These are phyloP conservation scores for Pichia sp. DNA, from an alignment of 1,139 yeast genomes.

Conservation along the genomic window DNA sequence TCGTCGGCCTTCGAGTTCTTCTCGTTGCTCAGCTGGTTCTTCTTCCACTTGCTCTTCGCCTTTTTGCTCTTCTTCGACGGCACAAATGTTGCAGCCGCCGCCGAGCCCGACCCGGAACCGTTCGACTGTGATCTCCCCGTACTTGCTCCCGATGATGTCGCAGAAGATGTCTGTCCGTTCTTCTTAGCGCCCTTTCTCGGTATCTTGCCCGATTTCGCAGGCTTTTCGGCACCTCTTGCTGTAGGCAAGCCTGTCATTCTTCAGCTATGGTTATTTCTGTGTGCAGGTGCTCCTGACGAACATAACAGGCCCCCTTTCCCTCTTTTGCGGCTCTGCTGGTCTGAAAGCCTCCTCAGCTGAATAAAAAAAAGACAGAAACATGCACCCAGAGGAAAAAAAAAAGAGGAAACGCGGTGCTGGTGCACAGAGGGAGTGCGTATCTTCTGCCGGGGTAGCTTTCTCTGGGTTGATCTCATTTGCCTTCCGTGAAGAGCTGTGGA, in stretches of 20 bases:
- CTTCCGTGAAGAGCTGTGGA: background rate
- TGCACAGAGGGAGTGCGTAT: background rate
- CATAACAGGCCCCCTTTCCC: background rate
- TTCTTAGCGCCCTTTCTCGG: background rate
- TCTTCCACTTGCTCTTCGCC: conserved; percentile 14
- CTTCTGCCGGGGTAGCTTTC: background rate
- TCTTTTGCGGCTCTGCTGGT: background rate
- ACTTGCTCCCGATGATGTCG: background rate
- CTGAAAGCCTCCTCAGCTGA: background rate
- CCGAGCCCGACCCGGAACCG: background rate
- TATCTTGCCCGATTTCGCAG: background rate
- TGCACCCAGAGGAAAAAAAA: background rate
- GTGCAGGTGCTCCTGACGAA: background rate
- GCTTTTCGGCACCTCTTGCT: background rate
- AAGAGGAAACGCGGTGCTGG: background rate
- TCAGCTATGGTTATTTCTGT: background rate
- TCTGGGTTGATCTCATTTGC: background rate
- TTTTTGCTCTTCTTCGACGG: conserved; percentile 14
- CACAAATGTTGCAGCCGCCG: background rate
- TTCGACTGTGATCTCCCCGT: background rate
- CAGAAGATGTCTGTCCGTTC: background rate
- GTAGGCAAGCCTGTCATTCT: background rate
- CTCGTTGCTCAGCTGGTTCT: background rate
- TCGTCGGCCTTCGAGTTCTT: background rate
- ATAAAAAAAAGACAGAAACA: background rate